A percentile compares a stretch with the other conserved stretches of the same genome.
Evolutionary conservation across 345 rosid genomes (phyloP).

Genomic region (Camelina neglecta): DNA sequence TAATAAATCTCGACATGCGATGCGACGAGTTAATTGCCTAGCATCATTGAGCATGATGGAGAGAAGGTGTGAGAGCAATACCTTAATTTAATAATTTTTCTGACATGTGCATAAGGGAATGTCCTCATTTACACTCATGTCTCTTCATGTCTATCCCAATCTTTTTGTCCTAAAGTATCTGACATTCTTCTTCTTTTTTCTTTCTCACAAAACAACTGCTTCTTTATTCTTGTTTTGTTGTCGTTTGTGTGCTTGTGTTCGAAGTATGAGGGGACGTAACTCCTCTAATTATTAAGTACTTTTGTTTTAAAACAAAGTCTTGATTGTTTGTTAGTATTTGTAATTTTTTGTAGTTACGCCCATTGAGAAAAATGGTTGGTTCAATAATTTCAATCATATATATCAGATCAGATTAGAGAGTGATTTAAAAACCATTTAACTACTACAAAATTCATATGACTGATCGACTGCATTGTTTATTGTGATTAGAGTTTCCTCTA

Average conservation of each 20-base stretch:
- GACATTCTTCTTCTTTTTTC: constrained; percentile 36
- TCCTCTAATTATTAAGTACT: background rate
- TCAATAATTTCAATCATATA: background rate
- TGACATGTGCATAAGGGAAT: constrained; percentile 45
- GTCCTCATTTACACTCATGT: constrained; percentile 42
- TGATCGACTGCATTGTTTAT: background rate
- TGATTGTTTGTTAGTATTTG: too few relatives aligned
- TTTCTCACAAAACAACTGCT: background rate
- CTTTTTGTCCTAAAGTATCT: constrained; percentile 33
- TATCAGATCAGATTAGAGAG: background rate
- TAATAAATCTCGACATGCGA: constrained; percentile 18
- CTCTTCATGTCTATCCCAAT: constrained; percentile 33
- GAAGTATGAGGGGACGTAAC: too few relatives aligned
- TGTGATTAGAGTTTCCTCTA: background rate
- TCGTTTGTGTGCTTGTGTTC: background rate
- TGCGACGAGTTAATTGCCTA: constrained; percentile 32
- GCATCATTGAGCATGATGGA: constrained; percentile 44
- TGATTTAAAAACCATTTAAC: background rate
- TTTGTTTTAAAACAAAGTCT: background rate
- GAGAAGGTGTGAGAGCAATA: constrained; percentile 10
- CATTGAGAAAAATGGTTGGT: background rate
- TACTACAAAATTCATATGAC: background rate
- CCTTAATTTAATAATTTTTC: constrained; percentile 26
- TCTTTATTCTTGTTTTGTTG: background rate
- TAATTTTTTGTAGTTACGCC: too few relatives aligned